phyloP scores from a whole-genome alignment of 768 basidiomycete genomes.

The Sarcodon aspratus region DNA sequence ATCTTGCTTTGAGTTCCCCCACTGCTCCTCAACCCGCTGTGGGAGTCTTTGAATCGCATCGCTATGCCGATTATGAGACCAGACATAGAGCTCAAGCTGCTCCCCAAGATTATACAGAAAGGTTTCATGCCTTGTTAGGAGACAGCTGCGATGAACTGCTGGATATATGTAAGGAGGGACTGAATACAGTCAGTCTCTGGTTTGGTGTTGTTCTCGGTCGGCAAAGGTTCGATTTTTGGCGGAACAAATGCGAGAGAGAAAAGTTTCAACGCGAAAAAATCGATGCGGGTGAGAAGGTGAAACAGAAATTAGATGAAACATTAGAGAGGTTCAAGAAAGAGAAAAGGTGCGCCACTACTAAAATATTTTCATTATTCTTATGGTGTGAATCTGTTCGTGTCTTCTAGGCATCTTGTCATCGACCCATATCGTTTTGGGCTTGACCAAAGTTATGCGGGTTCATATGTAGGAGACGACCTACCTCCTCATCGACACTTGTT shows the following conservation, averaged over 20 bases:
- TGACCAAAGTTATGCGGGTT: conserved; percentile 17
- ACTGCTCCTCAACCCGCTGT: conserved; percentile 38
- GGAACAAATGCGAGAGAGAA: conserved; percentile 17
- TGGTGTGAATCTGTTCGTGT: neutral
- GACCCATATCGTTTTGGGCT: conserved; percentile 52
- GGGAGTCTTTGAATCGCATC: conserved; percentile 63
- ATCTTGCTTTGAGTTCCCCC: conserved; percentile 14
- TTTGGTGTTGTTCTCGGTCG: conserved; percentile 26
- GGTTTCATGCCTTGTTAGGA: conserved; percentile 32
- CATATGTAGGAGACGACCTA: conserved; percentile 23
- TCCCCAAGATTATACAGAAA: conserved; percentile 28
- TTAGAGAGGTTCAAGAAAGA: conserved; percentile 37
- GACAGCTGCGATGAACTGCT: conserved; percentile 47
- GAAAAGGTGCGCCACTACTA: conserved; percentile 29
- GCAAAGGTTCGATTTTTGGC: conserved; percentile 24
- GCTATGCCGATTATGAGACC: conserved; percentile 59
- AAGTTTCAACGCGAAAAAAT: conserved; percentile 21
- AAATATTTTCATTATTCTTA: neutral
- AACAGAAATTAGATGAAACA: conserved; percentile 21
- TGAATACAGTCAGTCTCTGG: conserved; percentile 39
- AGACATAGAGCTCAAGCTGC: conserved; percentile 38
- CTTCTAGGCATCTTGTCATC: conserved; percentile 32
- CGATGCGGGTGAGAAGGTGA: conserved; percentile 24
- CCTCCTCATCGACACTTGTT: conserved; percentile 64
- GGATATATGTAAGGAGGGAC: conserved; percentile 24